Conservation (phyloP, 441 rosid species). For the Erodium trifolium region DNA sequence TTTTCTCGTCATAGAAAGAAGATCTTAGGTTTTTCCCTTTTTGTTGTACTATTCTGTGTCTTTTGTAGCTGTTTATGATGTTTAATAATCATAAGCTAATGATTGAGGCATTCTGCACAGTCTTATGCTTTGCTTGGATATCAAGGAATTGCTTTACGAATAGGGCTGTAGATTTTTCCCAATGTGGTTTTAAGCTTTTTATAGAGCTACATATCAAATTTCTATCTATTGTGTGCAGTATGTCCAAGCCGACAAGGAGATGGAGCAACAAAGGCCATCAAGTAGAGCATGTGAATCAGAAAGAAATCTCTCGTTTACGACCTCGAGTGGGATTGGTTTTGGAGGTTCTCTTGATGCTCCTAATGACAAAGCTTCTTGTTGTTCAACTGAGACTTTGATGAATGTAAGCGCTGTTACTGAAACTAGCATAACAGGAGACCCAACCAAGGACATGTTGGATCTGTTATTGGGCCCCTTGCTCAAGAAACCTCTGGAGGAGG, state of each 20-base stretch:
- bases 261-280: conserved; percentile 10
- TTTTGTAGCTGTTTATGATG: neutral
- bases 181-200: neutral
- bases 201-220: conserved; percentile 7
- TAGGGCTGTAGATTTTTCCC: neutral
- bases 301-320: conserved; percentile 7
- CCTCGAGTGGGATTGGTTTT: conserved; percentile 11
- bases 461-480: conserved; percentile 51
- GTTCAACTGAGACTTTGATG: conserved; percentile 12
- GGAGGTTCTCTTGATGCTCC: conserved; percentile 17
- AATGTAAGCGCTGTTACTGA: conserved; percentile 14
- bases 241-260: conserved; percentile 25
- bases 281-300: conserved; percentile 16
- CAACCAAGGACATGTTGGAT: conserved; percentile 50
- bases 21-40: neutral
- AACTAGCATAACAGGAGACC: conserved; percentile 28
- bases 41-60: neutral
- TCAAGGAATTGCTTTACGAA: neutral
- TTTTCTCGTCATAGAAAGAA: neutral
- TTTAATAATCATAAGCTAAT: neutral
- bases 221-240: conserved; percentile 27
- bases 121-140: neutral
- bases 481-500: conserved; percentile 26
- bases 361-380: conserved; percentile 11
- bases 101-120: neutral